These are phyloP conservation scores for Talaromyces pinophilus DNA, from an alignment of 2,329 filamentous ascomycete species.

Conservation along the genomic window DNA sequence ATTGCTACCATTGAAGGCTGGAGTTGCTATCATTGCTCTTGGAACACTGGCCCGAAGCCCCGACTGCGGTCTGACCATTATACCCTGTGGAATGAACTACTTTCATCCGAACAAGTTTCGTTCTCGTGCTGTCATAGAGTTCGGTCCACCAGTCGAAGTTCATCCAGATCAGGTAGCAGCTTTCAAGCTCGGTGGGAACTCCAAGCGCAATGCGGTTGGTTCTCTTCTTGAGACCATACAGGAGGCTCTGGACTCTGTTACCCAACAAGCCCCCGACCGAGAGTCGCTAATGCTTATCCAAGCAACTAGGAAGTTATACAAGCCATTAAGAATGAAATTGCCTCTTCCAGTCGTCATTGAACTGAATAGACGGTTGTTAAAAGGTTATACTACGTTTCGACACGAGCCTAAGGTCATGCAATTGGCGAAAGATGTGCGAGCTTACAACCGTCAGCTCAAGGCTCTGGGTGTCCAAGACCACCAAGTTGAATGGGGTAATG, in stretches of 20 bases:
- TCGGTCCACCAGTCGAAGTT: slow-evolving; percentile 84
- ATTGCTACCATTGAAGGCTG: slow-evolving; percentile 88
- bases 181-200: slow-evolving; percentile 72
- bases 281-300: slow-evolving; percentile 96
- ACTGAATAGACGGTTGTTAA: slow-evolving; percentile 84
- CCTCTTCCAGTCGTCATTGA: slow-evolving; percentile 90
- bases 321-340: slow-evolving; percentile 88
- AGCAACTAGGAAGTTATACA: slow-evolving; percentile 89
- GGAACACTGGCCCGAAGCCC: slow-evolving; percentile 83
- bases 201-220: slow-evolving; percentile 78
- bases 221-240: slow-evolving; percentile 84
- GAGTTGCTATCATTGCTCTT: slow-evolving; percentile 95
- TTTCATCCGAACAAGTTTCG: slow-evolving; percentile 98
- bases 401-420: slow-evolving; percentile 79
- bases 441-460: slow-evolving; percentile 83
- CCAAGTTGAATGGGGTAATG: slow-evolving; percentile 86
- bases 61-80: slow-evolving; percentile 85
- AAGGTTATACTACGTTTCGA: slow-evolving; percentile 90
- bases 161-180: slow-evolving; percentile 80
- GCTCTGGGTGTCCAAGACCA: slow-evolving; percentile 88
- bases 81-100: slow-evolving; percentile 98
- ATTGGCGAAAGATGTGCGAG: slow-evolving; percentile 73
- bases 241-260: slow-evolving; percentile 80
- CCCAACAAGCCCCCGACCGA: slow-evolving; percentile 88
- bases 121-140: slow-evolving; percentile 92